phyloP scores from a whole-genome alignment of 768 basidiomycete species.

The Tylopilus plumbeoviolaceoides region DNA sequence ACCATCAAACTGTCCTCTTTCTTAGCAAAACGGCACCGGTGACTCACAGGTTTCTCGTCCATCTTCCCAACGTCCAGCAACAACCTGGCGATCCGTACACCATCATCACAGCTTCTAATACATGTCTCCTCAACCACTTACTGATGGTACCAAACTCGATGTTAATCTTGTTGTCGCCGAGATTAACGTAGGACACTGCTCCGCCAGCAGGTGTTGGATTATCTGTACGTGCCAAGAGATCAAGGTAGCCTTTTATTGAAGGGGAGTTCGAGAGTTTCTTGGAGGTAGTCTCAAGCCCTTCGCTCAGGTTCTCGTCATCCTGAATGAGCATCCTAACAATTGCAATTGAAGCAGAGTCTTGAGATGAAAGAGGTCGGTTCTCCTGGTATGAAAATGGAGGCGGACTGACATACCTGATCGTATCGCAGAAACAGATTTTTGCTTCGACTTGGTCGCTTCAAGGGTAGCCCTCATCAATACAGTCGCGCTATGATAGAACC shows the following conservation, averaged over 20 bases:
- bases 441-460: slow-evolving; percentile 62
- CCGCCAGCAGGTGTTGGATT: too few relatives aligned
- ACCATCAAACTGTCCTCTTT: slow-evolving; percentile 22
- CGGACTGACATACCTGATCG: slow-evolving; percentile 50
- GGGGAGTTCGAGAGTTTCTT: slow-evolving; percentile 53
- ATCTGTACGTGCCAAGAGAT: slow-evolving; percentile 73
- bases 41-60: too few relatives aligned
- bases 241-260: slow-evolving; percentile 74
- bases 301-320: slow-evolving; percentile 55
- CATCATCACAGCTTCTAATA: too few relatives aligned
- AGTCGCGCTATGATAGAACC: slow-evolving; percentile 75
- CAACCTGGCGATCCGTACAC: too few relatives aligned
- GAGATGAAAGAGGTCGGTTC: background rate
- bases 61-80: too few relatives aligned
- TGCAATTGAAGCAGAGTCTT: slow-evolving; percentile 65
- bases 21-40: too few relatives aligned
- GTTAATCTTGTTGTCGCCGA: too few relatives aligned
- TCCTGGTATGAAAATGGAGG: background rate
- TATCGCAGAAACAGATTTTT: slow-evolving; percentile 55
- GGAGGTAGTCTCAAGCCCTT: slow-evolving; percentile 54
- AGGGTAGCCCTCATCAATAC: slow-evolving; percentile 70
- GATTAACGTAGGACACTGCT: too few relatives aligned
- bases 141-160: too few relatives aligned
- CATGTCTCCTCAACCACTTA: too few relatives aligned
- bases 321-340: slow-evolving; percentile 60